Percentiles rank a stretch among this genome's conserved stretches.
Conservation (phyloP, 179 eudicot species). For the Actinidia arguta region DNA sequence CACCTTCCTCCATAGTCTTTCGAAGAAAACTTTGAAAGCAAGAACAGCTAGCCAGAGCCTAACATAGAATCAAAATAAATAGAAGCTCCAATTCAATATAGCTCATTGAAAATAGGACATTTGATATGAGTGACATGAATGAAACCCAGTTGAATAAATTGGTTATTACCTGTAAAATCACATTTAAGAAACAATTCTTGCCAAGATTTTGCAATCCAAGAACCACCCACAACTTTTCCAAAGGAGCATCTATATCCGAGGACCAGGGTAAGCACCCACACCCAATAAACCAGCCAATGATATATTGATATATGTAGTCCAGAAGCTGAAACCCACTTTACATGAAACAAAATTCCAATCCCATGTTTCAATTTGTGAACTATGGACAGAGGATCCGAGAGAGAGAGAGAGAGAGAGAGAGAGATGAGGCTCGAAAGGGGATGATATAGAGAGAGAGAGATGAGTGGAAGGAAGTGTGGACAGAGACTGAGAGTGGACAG, state of each 20-base stretch:
- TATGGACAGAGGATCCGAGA: constrained; percentile 37
- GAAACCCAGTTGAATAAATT: not conserved
- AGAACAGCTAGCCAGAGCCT: constrained; percentile 92
- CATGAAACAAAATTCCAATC: constrained; percentile 37
- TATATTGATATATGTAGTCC: constrained; percentile 58
- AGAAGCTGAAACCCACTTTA: constrained; percentile 54
- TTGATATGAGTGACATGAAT: not conserved
- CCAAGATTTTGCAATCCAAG: constrained; percentile 92
- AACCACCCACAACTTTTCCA: constrained; percentile 45
- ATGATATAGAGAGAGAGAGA: no score
- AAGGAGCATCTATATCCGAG: constrained; percentile 27
- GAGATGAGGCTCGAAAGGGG: no score
- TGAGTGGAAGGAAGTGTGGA: no score
- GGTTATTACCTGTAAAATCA: constrained; percentile 76
- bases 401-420: no score
- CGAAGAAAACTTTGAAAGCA: constrained; percentile 56
- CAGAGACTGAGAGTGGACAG: no score
- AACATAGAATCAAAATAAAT: not conserved
- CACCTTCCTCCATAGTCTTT: constrained; percentile 44
- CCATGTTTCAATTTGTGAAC: constrained; percentile 49
- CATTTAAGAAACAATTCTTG: constrained; percentile 93
- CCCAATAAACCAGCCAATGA: constrained; percentile 57
- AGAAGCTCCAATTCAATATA: not conserved
- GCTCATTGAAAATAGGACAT: not conserved
- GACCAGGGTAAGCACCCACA: constrained; percentile 44